Evolutionary conservation across 2,329 filamentous ascomycete genomes (phyloP).

Genomic region (Epicoccum sorghinum): DNA sequence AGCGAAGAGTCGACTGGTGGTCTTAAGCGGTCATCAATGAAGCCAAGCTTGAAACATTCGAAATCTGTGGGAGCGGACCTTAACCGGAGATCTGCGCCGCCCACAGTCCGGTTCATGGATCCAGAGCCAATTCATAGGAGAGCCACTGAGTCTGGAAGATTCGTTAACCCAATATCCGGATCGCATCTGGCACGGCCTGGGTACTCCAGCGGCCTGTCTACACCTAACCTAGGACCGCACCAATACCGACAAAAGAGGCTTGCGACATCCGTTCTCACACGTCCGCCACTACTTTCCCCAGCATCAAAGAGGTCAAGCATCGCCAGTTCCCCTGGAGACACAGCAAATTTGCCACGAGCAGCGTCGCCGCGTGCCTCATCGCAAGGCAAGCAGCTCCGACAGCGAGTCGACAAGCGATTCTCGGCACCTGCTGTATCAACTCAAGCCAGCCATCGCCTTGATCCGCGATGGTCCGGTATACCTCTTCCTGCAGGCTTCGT

Average conservation of each 20-base stretch:
- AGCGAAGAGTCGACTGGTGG: slow-evolving; percentile 5
- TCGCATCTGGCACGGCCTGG: slow-evolving; percentile 1
- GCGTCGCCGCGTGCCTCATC: slow-evolving; percentile 7
- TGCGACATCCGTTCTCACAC: slow-evolving; percentile 4
- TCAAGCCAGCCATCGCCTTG: slow-evolving; percentile 17
- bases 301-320: slow-evolving; percentile 7
- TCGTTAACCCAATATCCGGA: background rate
- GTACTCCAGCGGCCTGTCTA: slow-evolving; percentile 14
- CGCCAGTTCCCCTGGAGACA: background rate
- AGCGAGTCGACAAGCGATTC: slow-evolving; percentile 21
- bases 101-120: slow-evolving; percentile 34
- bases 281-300: slow-evolving; percentile 7
- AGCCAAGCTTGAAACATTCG: slow-evolving; percentile 29
- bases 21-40: slow-evolving; percentile 27
- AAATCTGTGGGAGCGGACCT: slow-evolving; percentile 19
- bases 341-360: slow-evolving; percentile 1
- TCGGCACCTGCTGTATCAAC: slow-evolving; percentile 16
- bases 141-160: slow-evolving; percentile 1
- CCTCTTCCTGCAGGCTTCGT: slow-evolving; percentile 25
- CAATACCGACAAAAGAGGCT: slow-evolving; percentile 13
- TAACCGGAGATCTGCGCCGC: slow-evolving; percentile 24
- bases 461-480: slow-evolving; percentile 23
- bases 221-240: slow-evolving; percentile 12
- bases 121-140: slow-evolving; percentile 21
- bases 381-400: slow-evolving; percentile 11